A percentile compares a stretch with the other conserved stretches of the same genome.
phyloP scores from a whole-genome alignment of 2,329 filamentous ascomycete species.

The Talaromyces pinophilus region DNA sequence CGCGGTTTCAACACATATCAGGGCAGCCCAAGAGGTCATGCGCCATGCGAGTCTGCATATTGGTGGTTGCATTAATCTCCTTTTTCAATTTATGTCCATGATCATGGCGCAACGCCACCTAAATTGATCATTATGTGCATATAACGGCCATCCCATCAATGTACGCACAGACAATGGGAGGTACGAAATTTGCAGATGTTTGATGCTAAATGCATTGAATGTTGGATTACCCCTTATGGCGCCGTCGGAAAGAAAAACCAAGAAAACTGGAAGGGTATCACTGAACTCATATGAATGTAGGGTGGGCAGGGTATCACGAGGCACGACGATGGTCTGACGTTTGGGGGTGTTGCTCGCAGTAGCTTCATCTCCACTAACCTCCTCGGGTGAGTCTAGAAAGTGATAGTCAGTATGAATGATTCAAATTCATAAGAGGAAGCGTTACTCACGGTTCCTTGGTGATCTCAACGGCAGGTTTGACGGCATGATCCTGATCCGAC shows the following conservation, averaged over 20 bases:
- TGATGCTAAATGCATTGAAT: neutral
- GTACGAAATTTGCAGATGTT: neutral
- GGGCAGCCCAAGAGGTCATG: slow-evolving; percentile 16
- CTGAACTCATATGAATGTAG: neutral
- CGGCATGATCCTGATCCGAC: slow-evolving; percentile 26
- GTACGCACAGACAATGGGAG: neutral
- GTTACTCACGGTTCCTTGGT: slow-evolving; percentile 39
- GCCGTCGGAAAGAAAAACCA: neutral
- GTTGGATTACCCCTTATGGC: neutral
- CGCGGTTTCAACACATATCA: slow-evolving; percentile 2
- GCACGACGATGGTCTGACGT: slow-evolving; percentile 5
- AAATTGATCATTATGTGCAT: neutral
- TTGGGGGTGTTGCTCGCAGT: slow-evolving; percentile 3
- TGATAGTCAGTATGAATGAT: neutral
- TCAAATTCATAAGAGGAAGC: neutral
- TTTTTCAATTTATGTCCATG: neutral
- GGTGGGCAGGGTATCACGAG: slow-evolving; percentile 18
- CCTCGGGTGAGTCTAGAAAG: slow-evolving; percentile 24
- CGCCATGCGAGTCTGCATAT: slow-evolving; percentile 1
- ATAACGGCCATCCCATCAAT: neutral
- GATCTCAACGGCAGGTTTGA: slow-evolving; percentile 36
- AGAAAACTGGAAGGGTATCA: neutral
- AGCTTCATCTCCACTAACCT: slow-evolving; percentile 17
- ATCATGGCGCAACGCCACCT: slow-evolving; percentile 1
- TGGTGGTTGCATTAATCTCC: neutral